Percentiles rank a stretch among this genome's conserved stretches.
Evolutionary conservation across 78 protist species (phyloP).

Genomic region (Bodo saltans): DNA sequence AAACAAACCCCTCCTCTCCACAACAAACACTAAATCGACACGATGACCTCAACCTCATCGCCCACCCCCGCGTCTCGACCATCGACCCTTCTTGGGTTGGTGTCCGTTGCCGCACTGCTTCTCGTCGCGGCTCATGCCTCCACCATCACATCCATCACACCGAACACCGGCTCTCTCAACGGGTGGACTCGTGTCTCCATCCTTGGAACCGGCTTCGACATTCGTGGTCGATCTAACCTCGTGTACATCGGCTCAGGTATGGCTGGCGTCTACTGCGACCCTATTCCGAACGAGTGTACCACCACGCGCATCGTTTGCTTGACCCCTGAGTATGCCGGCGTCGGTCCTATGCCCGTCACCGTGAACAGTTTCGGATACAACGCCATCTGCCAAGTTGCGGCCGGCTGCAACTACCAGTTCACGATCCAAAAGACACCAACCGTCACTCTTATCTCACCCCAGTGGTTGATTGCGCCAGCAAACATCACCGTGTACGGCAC

Average conservation of each 20-base stretch:
- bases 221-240: background rate
- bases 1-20: too few relatives aligned
- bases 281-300: background rate
- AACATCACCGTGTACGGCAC: background rate
- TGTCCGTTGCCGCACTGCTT: background rate
- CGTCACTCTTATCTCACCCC: background rate
- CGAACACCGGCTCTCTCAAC: background rate
- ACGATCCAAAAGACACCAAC: background rate
- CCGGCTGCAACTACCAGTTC: background rate
- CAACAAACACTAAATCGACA: too few relatives aligned
- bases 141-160: background rate
- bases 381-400: background rate
- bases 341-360: background rate
- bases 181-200: background rate
- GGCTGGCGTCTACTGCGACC: background rate
- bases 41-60: too few relatives aligned
- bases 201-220: background rate
- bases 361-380: background rate
- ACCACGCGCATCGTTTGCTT: background rate
- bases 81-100: too few relatives aligned
- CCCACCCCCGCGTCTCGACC: too few relatives aligned
- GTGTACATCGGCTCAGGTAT: background rate
- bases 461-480: background rate
- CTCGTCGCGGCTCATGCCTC: background rate
- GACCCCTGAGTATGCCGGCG: background rate